Evolutionary conservation across 768 basidiomycete species (phyloP).

Genomic region (Suillus ampliporus): DNA sequence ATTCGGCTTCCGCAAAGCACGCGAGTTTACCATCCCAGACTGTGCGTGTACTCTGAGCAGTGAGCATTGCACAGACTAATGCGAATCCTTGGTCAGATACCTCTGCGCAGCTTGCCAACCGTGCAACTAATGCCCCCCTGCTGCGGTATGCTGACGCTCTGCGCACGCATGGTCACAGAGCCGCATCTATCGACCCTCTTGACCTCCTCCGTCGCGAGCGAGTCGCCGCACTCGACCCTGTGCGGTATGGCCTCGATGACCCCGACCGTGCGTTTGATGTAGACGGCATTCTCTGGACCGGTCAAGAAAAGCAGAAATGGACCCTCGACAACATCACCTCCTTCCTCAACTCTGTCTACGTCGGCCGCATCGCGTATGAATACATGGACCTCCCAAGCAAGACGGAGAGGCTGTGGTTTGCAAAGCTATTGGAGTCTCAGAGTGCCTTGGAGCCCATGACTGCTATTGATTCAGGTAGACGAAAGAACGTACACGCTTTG

Average conservation of each 20-base stretch:
- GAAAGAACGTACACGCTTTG: slow-evolving; percentile 67
- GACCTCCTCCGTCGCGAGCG: slow-evolving; percentile 86
- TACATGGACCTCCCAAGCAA: slow-evolving; percentile 90
- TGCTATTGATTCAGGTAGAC: slow-evolving; percentile 40
- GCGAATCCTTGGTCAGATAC: slow-evolving; percentile 52
- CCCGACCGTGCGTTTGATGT: slow-evolving; percentile 63
- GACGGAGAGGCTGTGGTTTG: slow-evolving; percentile 89
- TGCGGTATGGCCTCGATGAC: slow-evolving; percentile 75
- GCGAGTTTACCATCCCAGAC: slow-evolving; percentile 69
- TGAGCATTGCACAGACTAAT: not conserved
- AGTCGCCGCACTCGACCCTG: slow-evolving; percentile 76
- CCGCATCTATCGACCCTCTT: slow-evolving; percentile 85
- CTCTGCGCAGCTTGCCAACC: slow-evolving; percentile 65
- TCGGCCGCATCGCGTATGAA: slow-evolving; percentile 89
- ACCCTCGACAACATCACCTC: slow-evolving; percentile 70
- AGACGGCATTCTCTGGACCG: slow-evolving; percentile 83
- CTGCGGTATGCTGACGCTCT: slow-evolving; percentile 90
- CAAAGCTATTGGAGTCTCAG: slow-evolving; percentile 74
- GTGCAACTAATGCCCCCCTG: slow-evolving; percentile 74
- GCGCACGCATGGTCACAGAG: slow-evolving; percentile 84
- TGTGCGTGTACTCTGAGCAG: slow-evolving; percentile 51
- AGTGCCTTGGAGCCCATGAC: slow-evolving; percentile 39
- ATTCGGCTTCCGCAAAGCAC: slow-evolving; percentile 74
- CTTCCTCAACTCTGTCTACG: slow-evolving; percentile 77
- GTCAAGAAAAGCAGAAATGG: slow-evolving; percentile 54